Conservation (phyloP, 2,329 filamentous ascomycete genomes). For the Cordyceps cateniannulata region DNA sequence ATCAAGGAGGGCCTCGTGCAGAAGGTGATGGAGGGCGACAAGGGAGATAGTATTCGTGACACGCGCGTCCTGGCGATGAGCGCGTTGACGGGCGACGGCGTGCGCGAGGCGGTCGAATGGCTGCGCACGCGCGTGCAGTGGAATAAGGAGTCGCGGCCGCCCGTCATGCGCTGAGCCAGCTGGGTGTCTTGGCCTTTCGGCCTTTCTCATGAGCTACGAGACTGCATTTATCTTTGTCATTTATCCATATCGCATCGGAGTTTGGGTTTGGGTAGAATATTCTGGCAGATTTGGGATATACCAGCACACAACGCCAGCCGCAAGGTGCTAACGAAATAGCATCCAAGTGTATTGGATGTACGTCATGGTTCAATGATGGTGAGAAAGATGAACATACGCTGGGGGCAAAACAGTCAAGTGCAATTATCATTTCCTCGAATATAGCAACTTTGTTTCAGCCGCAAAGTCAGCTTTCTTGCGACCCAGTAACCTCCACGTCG, state of each 20-base stretch:
- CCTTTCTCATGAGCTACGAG: slow-evolving; percentile 5
- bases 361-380: too few species aligned
- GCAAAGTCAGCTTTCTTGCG: too few species aligned
- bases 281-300: neutral
- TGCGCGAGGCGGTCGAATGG: slow-evolving; percentile 96
- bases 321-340: neutral
- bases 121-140: slow-evolving; percentile 84
- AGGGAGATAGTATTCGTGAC: slow-evolving; percentile 78
- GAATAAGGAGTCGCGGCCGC: slow-evolving; percentile 90
- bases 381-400: too few species aligned
- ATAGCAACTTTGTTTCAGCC: too few species aligned
- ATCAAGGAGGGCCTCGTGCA: slow-evolving; percentile 97
- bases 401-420: too few species aligned
- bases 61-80: slow-evolving; percentile 86
- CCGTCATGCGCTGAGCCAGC: slow-evolving; percentile 70
- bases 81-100: slow-evolving; percentile 81
- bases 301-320: neutral
- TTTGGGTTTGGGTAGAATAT: neutral
- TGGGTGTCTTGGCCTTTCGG: neutral
- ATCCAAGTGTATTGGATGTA: too few species aligned
- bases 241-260: neutral
- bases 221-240: slow-evolving; percentile 11
- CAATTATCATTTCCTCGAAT: too few species aligned
- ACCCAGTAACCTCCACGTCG: too few species aligned
- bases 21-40: slow-evolving; percentile 92